Evolutionary conservation across 2,329 filamentous ascomycete species (phyloP).

Genomic region (Aspergillus ochraceoroseus): DNA sequence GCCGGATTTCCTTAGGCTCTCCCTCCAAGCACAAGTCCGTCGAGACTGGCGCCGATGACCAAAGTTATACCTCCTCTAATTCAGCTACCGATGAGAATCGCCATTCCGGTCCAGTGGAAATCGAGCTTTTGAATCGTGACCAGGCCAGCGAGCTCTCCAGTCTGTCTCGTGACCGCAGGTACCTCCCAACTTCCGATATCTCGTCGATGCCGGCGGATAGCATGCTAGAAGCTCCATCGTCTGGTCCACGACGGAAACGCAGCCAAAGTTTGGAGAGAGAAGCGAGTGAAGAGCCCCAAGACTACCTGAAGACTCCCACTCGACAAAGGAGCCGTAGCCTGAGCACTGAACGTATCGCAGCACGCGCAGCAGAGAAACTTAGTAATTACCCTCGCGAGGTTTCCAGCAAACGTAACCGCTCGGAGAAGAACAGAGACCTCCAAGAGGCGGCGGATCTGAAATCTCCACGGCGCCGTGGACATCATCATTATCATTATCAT

Average conservation of each 20-base stretch:
- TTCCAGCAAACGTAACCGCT: conserved; percentile 41
- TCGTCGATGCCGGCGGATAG: conserved; percentile 74
- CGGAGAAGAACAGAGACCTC: conserved; percentile 45
- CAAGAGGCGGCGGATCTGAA: conserved; percentile 44
- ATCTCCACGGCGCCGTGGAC: conserved; percentile 46
- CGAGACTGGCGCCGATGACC: conserved; percentile 52
- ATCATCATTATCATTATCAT: too few relatives aligned
- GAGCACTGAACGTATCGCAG: conserved; percentile 62
- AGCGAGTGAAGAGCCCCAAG: conserved; percentile 31
- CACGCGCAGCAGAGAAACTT: conserved; percentile 65
- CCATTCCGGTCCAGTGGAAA: conserved; percentile 72
- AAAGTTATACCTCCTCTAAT: conserved; percentile 67
- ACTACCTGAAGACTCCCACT: conserved; percentile 56
- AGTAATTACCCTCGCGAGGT: conserved; percentile 48
- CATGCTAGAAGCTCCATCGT: conserved; percentile 56
- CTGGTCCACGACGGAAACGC: conserved; percentile 44
- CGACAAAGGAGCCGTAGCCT: conserved; percentile 58
- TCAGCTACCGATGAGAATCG: conserved; percentile 77
- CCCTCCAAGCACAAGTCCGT: conserved; percentile 36
- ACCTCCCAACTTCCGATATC: conserved; percentile 73
- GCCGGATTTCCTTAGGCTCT: conserved; percentile 59
- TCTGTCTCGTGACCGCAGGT: conserved; percentile 57
- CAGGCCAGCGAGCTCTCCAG: conserved; percentile 62
- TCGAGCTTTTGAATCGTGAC: conserved; percentile 71
- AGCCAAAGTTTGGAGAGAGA: conserved; percentile 50